Evolutionary conservation across 2,329 filamentous ascomycete species (phyloP).

Genomic region (Aspergillus neotritici): DNA sequence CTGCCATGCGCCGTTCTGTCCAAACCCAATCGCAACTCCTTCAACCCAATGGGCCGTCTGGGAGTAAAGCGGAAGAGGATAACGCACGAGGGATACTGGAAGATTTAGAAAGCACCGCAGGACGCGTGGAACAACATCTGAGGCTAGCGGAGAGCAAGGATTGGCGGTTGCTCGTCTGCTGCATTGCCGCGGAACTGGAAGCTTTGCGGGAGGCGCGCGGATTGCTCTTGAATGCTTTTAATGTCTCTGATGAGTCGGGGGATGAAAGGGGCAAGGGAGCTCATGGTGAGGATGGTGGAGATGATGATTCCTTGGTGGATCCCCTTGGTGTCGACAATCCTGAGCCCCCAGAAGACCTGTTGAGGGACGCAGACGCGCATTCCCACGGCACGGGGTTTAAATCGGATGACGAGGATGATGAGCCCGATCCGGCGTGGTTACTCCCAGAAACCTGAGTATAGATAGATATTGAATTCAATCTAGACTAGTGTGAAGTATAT

Average conservation of each 20-base stretch:
- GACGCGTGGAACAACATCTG: constrained; percentile 45
- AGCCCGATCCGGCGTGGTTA: constrained; percentile 41
- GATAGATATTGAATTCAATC: neutral
- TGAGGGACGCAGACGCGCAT: constrained; percentile 25
- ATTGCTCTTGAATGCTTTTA: constrained; percentile 33
- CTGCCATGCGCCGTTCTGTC: constrained; percentile 29
- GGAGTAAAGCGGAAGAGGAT: constrained; percentile 18
- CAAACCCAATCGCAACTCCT: constrained; percentile 19
- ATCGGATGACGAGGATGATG: constrained; percentile 39
- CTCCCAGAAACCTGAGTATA: constrained; percentile 24
- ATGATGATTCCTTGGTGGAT: constrained; percentile 10
- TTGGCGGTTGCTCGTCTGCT: constrained; percentile 59
- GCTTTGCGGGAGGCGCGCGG: constrained; percentile 42
- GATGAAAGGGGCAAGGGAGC: constrained; percentile 4
- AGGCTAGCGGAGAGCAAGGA: constrained; percentile 47
- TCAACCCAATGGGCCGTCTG: constrained; percentile 7
- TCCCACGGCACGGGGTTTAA: constrained; percentile 16
- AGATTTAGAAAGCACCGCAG: constrained; percentile 44
- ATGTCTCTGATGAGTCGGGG: constrained; percentile 17
- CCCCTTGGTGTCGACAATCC: constrained; percentile 25
- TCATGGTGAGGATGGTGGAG: constrained; percentile 1
- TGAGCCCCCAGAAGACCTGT: constrained; percentile 34
- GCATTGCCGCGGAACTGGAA: constrained; percentile 58
- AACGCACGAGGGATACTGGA: constrained; percentile 31
- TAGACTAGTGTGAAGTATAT: no score